These are phyloP conservation scores for Dactylorhiza incarnata DNA, from an alignment of 106 monocot genomes.

Conservation along the genomic window DNA sequence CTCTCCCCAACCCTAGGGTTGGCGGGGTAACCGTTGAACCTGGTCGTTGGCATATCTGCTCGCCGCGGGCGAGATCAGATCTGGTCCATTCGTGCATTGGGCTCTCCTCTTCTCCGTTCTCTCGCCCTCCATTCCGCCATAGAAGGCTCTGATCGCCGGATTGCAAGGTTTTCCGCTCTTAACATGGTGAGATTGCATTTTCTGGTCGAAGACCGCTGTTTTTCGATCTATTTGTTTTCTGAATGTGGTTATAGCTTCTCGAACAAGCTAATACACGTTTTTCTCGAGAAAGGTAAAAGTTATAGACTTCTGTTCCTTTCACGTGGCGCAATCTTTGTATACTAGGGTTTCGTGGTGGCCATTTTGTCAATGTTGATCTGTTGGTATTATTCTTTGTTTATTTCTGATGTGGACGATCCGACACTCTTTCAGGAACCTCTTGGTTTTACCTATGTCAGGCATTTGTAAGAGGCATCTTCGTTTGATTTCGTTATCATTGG, in stretches of 20 bases:
- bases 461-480: not conserved
- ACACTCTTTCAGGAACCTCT: not conserved
- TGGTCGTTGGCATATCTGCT: not conserved
- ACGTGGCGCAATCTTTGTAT: not conserved
- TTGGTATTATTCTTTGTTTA: not conserved
- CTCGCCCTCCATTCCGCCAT: not conserved
- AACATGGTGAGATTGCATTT: not conserved
- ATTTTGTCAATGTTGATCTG: not conserved
- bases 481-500: not conserved
- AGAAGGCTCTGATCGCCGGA: not conserved
- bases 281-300: conserved; percentile 3
- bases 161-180: not conserved
- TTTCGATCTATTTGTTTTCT: not conserved
- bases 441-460: not conserved
- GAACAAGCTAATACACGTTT: not conserved
- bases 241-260: not conserved
- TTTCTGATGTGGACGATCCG: not conserved
- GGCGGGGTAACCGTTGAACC: not conserved
- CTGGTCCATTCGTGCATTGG: not conserved
- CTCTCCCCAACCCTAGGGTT: conserved; percentile 1
- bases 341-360: not conserved
- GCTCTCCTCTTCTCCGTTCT: not conserved
- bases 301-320: not conserved
- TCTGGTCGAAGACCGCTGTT: not conserved
- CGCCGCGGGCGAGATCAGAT: not conserved